A percentile compares a stretch with the other conserved stretches of the same genome.
phyloP scores from a whole-genome alignment of 805 yeast genomes.

The Candida verbasci region DNA sequence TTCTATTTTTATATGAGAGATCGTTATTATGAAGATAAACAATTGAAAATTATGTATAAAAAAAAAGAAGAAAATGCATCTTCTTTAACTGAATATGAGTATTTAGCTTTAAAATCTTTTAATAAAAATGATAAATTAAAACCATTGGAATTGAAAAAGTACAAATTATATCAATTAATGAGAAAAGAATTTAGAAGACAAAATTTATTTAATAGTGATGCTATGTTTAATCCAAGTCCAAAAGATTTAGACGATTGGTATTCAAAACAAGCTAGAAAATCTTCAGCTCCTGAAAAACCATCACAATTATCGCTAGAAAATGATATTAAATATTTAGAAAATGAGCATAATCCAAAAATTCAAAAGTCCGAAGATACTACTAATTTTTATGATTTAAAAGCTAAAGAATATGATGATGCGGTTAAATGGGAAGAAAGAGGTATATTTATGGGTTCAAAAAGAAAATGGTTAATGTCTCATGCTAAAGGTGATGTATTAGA shows the following conservation, averaged over 20 bases:
- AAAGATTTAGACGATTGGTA: slow-evolving; percentile 41
- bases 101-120: slow-evolving; percentile 55
- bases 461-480: slow-evolving; percentile 77
- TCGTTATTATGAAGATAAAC: slow-evolving; percentile 60
- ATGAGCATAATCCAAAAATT: slow-evolving; percentile 39
- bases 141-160: slow-evolving; percentile 59
- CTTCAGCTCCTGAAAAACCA: slow-evolving; percentile 6
- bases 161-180: slow-evolving; percentile 56
- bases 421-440: slow-evolving; percentile 71
- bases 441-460: slow-evolving; percentile 54
- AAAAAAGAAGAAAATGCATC: slow-evolving; percentile 35
- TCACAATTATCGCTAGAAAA: slow-evolving; percentile 16
- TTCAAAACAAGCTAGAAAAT: slow-evolving; percentile 24
- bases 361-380: slow-evolving; percentile 80
- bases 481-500: slow-evolving; percentile 87
- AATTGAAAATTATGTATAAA: slow-evolving; percentile 39
- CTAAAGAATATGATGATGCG: slow-evolving; percentile 74
- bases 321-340: slow-evolving; percentile 12
- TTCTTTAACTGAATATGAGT: slow-evolving; percentile 57
- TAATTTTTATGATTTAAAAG: slow-evolving; percentile 69
- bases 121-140: slow-evolving; percentile 49
- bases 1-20: slow-evolving; percentile 67
- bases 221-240: slow-evolving; percentile 38
- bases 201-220: slow-evolving; percentile 27
- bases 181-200: slow-evolving; percentile 40